phyloP scores from a whole-genome alignment of 140 eudicot genomes.

The Artemisia princeps region DNA sequence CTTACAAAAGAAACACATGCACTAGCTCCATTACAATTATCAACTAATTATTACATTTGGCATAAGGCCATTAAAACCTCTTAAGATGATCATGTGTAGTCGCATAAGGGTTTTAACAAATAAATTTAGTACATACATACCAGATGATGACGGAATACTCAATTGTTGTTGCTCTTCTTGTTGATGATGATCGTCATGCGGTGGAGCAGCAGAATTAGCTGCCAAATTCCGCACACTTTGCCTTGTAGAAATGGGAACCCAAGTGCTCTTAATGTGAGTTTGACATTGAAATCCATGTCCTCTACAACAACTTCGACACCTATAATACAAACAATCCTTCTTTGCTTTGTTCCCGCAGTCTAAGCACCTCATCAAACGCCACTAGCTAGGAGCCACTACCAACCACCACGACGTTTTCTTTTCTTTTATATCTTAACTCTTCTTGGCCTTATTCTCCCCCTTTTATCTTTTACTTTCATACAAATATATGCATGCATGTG shows the following conservation, averaged over 20 bases:
- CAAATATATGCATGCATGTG: constrained; percentile 18
- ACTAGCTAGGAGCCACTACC: constrained; percentile 16
- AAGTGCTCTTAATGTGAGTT: constrained; percentile 81
- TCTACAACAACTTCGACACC: constrained; percentile 78
- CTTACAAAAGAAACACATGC: constrained; percentile 10
- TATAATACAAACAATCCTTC: constrained; percentile 48
- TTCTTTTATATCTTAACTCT: not conserved
- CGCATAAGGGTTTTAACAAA: not conserved
- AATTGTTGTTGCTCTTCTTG: constrained; percentile 29
- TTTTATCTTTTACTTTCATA: not conserved
- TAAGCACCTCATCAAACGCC: constrained; percentile 44
- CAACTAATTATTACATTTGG: not conserved
- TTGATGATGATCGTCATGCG: constrained; percentile 13
- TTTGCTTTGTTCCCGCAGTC: constrained; percentile 91
- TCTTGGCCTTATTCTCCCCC: too few species aligned
- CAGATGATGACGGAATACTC: constrained; percentile 25
- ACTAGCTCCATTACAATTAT: constrained; percentile 6
- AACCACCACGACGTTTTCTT: constrained; percentile 9
- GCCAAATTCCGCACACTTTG: constrained; percentile 16
- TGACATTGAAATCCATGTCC: constrained; percentile 64
- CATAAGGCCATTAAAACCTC: too few species aligned
- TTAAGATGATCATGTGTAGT: not conserved
- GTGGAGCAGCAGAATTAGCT: constrained; percentile 4
- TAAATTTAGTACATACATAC: constrained; percentile 4
- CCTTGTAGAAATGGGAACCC: constrained; percentile 66